Percentiles rank a stretch among this genome's conserved stretches.
These are phyloP conservation scores for Bryopsis sp. DNA, from an alignment of 139 green algal genomes.

Conservation along the genomic window DNA sequence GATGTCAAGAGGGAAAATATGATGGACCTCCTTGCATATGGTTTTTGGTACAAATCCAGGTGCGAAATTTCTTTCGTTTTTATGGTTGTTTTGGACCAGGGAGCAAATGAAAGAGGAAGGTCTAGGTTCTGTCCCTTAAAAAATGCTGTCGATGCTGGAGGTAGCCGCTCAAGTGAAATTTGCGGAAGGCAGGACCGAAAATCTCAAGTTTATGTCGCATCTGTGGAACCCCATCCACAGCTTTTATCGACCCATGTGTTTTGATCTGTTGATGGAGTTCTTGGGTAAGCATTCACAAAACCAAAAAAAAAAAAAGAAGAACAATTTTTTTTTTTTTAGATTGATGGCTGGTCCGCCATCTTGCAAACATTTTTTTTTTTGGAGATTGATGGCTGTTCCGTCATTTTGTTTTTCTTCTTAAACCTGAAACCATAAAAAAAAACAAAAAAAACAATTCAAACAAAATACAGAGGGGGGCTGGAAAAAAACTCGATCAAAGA, in stretches of 20 bases:
- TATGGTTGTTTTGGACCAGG: constrained; percentile 7
- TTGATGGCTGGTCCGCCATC: too few species aligned
- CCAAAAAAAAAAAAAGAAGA: too few species aligned
- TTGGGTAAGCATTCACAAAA: constrained; percentile 13
- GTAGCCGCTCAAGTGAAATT: constrained; percentile 35
- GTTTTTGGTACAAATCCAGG: constrained; percentile 31
- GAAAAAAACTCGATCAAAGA: too few species aligned
- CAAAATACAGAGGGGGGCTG: too few species aligned
- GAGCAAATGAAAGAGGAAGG: constrained; percentile 28
- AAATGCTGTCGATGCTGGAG: constrained; percentile 40
- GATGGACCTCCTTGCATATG: constrained; percentile 28
- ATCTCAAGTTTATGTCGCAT: constrained; percentile 39
- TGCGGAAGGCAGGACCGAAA: constrained; percentile 22
- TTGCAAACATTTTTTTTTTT: too few species aligned
- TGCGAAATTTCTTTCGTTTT: constrained; percentile 7
- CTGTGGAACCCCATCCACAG: constrained; percentile 39
- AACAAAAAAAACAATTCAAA: too few species aligned
- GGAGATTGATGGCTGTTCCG: too few species aligned
- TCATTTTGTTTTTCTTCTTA: too few species aligned
- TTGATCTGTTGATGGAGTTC: constrained; percentile 26
- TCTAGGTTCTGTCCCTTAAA: constrained; percentile 18
- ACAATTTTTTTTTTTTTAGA: too few species aligned
- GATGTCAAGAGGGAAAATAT: constrained; percentile 28
- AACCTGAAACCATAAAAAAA: too few species aligned
- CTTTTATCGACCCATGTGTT: constrained; percentile 22